Base-by-base conservation (phyloP, 192 early-diverging fungal genomes). In the Rhizoclosmatium sp. region DNA sequence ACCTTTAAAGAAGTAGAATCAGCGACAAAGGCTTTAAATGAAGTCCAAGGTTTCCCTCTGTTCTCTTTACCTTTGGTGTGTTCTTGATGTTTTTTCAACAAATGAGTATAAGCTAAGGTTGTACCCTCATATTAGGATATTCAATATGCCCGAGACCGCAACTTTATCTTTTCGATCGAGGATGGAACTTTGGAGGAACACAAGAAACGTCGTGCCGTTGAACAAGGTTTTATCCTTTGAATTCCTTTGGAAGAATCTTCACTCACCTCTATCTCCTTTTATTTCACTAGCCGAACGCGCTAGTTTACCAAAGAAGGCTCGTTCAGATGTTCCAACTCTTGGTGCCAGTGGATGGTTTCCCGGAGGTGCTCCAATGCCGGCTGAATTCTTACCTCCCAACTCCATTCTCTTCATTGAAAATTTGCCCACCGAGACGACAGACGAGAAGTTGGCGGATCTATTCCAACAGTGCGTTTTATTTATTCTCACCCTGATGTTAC, bases 401-500 rank as follows among this genome's bases (percentile, higher is more conserved):
- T 92, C 88, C 72, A 98, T 97, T 82, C 87, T 99, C 62, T 98
- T 98, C 85, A 82, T 99, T 64, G 94, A 98, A 82, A 92, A 94
- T 60, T 76, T 99, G 19, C 94, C 96, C 0, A 62, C 87, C 16
- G 93, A 91, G 46, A 89, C 92, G 9, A 88, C 90, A 1, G 91
- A 92, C 66, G 81, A 84, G 7, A 86, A 90, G 44, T 80, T 96
- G 31, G 80, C 84, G 10, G 85, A 84, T 1, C 85, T 94, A 44
- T 98, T 99, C 82, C 86, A 93, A 79, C 89, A 94, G 89, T 93
- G 88, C 31, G 85, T 81, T 1, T 19, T 61, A 4, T 16, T 78
- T 62, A 66, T 10, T 80, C 3, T 7, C 23, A 54, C 21, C 7
- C 47, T 73, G 58, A 67, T 83, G 23, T 80, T 42, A 40, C 4